These are phyloP conservation scores for Trichoderma orchidacearum DNA, from an alignment of 495 filamentous ascomycete species.

Conservation along the genomic window DNA sequence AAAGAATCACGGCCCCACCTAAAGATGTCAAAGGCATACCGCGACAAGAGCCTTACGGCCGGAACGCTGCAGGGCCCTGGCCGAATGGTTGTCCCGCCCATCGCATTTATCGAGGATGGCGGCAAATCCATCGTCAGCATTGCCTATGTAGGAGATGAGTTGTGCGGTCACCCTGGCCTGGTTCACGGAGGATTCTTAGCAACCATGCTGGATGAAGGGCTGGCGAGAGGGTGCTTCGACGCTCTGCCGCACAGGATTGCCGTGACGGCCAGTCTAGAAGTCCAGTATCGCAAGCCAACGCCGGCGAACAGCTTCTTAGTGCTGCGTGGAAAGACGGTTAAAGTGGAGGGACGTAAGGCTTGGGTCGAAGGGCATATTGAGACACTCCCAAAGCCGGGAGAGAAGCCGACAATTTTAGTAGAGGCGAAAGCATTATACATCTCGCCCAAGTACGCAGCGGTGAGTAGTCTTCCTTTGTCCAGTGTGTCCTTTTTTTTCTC, in stretches of 20 bases:
- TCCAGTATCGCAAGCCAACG: conserved; percentile 76
- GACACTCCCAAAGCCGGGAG: conserved; percentile 48
- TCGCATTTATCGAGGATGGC: conserved; percentile 54
- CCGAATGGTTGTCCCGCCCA: conserved; percentile 70
- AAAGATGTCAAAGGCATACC: conserved; percentile 57
- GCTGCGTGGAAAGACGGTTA: conserved; percentile 65
- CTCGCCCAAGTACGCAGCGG: conserved; percentile 71
- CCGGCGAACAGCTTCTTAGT: conserved; percentile 67
- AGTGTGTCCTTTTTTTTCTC: not conserved
- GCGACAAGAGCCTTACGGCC: conserved; percentile 64
- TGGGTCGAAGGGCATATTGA: conserved; percentile 92
- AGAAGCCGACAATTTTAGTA: conserved; percentile 51
- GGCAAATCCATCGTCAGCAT: conserved; percentile 65
- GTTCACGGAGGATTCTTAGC: conserved; percentile 86
- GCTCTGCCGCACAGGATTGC: conserved; percentile 80
- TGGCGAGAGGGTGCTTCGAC: conserved; percentile 83
- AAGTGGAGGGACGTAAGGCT: conserved; percentile 87
- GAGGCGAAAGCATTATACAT: conserved; percentile 81
- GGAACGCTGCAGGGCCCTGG: conserved; percentile 66
- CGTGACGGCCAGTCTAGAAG: conserved; percentile 80
- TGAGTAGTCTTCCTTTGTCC: no score
- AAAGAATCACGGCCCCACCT: conserved; percentile 74
- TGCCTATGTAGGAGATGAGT: conserved; percentile 62
- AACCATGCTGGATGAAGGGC: conserved; percentile 81
- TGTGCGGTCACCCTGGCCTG: conserved; percentile 87